Conservation (phyloP, 768 basidiomycete genomes). For the Tylopilus intermedius region DNA sequence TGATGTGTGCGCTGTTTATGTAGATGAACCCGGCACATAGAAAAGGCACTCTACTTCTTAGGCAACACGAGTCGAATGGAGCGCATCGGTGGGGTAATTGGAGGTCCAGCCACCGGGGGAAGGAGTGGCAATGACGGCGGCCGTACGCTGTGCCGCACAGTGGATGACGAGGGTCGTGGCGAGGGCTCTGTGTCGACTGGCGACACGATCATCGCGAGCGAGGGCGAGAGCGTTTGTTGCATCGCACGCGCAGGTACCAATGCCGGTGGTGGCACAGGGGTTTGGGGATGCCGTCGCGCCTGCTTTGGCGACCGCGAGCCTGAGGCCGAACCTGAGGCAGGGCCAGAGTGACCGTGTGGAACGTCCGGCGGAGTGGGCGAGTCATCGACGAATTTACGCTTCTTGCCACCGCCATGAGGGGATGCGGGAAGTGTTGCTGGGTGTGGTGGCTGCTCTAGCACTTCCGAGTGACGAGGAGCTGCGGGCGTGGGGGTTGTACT, state of each 20-base stretch:
- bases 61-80: slow-evolving; percentile 28
- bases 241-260: slow-evolving; percentile 27
- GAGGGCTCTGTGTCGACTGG: slow-evolving; percentile 32
- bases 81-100: slow-evolving; percentile 28
- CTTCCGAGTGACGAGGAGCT: slow-evolving; percentile 22
- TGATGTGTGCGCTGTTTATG: background rate
- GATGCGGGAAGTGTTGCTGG: slow-evolving; percentile 17
- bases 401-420: slow-evolving; percentile 31
- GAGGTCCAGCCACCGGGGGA: slow-evolving; percentile 9
- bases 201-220: slow-evolving; percentile 34
- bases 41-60: slow-evolving; percentile 25
- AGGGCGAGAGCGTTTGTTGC: slow-evolving; percentile 33
- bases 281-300: slow-evolving; percentile 32
- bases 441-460: slow-evolving; percentile 16
- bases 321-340: slow-evolving; percentile 12
- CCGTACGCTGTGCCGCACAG: slow-evolving; percentile 18
- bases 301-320: slow-evolving; percentile 31
- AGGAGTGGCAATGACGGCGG: slow-evolving; percentile 13
- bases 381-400: slow-evolving; percentile 33
- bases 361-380: slow-evolving; percentile 25
- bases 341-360: slow-evolving; percentile 6
- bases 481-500: slow-evolving; percentile 14
- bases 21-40: background rate
- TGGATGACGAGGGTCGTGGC: slow-evolving; percentile 28
- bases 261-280: slow-evolving; percentile 26